These are phyloP conservation scores for Trichaptum fuscoviolaceum DNA, from an alignment of 768 basidiomycete genomes.

Conservation along the genomic window DNA sequence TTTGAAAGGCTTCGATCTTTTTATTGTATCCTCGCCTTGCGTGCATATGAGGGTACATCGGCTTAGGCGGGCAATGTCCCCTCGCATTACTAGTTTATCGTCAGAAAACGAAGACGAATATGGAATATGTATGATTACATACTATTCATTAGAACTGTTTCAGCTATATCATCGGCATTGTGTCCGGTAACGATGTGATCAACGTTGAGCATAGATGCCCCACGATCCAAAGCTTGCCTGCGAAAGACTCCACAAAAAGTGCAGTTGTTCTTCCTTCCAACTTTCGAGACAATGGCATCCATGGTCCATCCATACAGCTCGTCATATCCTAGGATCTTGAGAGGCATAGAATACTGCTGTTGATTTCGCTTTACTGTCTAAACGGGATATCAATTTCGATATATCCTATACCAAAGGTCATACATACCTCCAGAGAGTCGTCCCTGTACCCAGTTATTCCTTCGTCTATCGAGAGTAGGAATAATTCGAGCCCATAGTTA, in stretches of 20 bases:
- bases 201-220: constrained; percentile 81
- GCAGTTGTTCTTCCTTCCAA: constrained; percentile 97
- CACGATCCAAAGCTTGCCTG: constrained; percentile 92
- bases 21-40: constrained; percentile 93
- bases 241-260: constrained; percentile 99
- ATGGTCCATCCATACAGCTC: constrained; percentile 99
- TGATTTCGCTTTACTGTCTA: constrained; percentile 98
- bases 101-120: not conserved
- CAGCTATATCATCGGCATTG: constrained; percentile 98
- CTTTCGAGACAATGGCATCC: constrained; percentile 92
- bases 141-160: constrained; percentile 99
- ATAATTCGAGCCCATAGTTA: constrained; percentile 85
- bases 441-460: constrained; percentile 98
- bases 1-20: constrained; percentile 98
- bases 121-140: constrained; percentile 25
- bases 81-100: constrained; percentile 79
- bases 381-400: constrained; percentile 13
- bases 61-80: constrained; percentile 91
- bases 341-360: constrained; percentile 88
- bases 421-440: constrained; percentile 82
- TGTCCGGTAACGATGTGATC: constrained; percentile 99
- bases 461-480: constrained; percentile 94
- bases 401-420: constrained; percentile 8
- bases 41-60: constrained; percentile 95
- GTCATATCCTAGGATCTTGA: constrained; percentile 94